Percentiles rank a stretch among this genome's conserved stretches.
Evolutionary conservation across 2,329 filamentous ascomycete genomes (phyloP).

Genomic region (Ilyonectria sp.): DNA sequence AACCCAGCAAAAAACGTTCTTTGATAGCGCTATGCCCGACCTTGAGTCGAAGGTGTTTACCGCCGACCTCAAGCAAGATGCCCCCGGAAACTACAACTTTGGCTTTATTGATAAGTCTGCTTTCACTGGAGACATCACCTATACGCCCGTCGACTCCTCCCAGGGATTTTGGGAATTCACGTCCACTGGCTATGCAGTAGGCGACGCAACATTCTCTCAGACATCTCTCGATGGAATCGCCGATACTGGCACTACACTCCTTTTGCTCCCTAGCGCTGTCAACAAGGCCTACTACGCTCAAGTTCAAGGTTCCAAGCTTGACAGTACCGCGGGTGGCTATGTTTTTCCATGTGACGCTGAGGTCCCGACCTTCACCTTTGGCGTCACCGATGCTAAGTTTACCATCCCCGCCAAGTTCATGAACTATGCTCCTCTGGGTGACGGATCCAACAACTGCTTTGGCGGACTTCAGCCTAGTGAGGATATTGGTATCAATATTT

Average conservation of each 20-base stretch:
- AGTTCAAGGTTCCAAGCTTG: slow-evolving; percentile 59
- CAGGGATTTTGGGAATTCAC: slow-evolving; percentile 77
- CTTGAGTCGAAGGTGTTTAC: slow-evolving; percentile 70
- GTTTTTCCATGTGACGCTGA: slow-evolving; percentile 62
- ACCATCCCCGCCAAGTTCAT: slow-evolving; percentile 69
- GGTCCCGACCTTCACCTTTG: slow-evolving; percentile 66
- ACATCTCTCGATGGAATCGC: slow-evolving; percentile 60
- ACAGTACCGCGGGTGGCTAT: slow-evolving; percentile 60
- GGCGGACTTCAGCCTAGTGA: slow-evolving; percentile 76
- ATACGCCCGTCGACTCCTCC: slow-evolving; percentile 71
- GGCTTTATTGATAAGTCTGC: slow-evolving; percentile 77
- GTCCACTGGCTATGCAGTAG: slow-evolving; percentile 39
- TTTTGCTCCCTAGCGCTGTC: slow-evolving; percentile 70
- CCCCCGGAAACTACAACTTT: slow-evolving; percentile 78
- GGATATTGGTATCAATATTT: slow-evolving; percentile 67
- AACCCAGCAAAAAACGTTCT: slow-evolving; percentile 60
- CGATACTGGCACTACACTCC: slow-evolving; percentile 76
- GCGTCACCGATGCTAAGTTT: slow-evolving; percentile 71
- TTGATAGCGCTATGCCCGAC: slow-evolving; percentile 49
- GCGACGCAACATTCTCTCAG: slow-evolving; percentile 44
- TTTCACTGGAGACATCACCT: slow-evolving; percentile 74
- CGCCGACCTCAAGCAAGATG: slow-evolving; percentile 72
- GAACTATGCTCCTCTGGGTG: slow-evolving; percentile 63
- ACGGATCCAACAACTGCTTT: slow-evolving; percentile 64
- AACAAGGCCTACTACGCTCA: slow-evolving; percentile 65